Conservation (phyloP, 2,329 filamentous ascomycete genomes). For the Bisporella sp. region DNA sequence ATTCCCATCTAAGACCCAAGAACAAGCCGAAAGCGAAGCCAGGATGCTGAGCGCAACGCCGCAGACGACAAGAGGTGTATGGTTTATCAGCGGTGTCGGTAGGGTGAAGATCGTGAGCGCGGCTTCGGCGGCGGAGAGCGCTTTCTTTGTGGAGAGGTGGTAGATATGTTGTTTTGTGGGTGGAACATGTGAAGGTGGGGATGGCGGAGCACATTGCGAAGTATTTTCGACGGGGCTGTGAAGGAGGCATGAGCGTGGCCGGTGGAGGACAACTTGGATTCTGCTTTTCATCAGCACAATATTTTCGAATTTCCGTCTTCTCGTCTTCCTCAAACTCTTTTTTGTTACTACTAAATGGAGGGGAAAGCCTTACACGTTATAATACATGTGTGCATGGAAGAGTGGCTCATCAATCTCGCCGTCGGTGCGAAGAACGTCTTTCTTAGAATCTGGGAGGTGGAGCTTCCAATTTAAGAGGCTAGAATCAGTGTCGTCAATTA, state of each 20-base stretch:
- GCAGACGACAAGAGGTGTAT: constrained; percentile 51
- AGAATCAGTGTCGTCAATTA: constrained; percentile 29
- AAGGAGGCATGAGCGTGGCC: constrained; percentile 46
- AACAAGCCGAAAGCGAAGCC: constrained; percentile 52
- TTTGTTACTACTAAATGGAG: background rate
- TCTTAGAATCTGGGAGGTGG: constrained; percentile 33
- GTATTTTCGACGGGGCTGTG: background rate
- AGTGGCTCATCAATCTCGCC: constrained; percentile 33
- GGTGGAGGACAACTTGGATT: constrained; percentile 34
- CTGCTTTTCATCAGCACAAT: background rate
- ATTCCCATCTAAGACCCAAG: constrained; percentile 35
- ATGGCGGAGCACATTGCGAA: constrained; percentile 14
- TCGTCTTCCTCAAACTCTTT: no score
- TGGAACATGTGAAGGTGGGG: constrained; percentile 10
- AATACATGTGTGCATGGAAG: constrained; percentile 29
- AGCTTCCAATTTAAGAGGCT: constrained; percentile 33
- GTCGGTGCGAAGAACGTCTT: constrained; percentile 30
- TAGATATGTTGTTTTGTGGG: constrained; percentile 36
- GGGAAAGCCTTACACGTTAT: constrained; percentile 28
- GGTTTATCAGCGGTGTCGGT: constrained; percentile 43
- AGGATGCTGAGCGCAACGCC: constrained; percentile 46
- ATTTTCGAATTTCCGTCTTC: background rate
- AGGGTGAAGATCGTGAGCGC: constrained; percentile 45
- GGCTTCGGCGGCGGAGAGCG: constrained; percentile 50
- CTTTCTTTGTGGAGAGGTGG: constrained; percentile 48